These are phyloP conservation scores for Emergomyces orientalis DNA, from an alignment of 2,329 filamentous ascomycete genomes.

Conservation along the genomic window DNA sequence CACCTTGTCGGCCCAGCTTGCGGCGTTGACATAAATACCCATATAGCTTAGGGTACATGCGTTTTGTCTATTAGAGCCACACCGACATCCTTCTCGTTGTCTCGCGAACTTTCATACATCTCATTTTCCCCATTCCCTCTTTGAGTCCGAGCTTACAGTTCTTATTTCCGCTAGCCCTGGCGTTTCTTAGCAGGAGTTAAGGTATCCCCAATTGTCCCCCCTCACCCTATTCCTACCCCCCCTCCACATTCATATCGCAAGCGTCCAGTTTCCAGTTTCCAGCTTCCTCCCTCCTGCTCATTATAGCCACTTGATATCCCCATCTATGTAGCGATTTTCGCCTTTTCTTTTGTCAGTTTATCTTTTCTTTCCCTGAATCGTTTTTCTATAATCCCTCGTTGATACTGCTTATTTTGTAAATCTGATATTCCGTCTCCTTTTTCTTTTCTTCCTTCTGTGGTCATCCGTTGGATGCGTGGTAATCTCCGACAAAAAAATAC, in stretches of 20 bases:
- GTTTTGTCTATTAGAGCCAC: neutral
- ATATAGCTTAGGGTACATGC: neutral
- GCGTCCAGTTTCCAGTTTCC: neutral
- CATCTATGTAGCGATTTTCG: neutral
- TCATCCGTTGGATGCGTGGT: neutral
- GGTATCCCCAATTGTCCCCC: neutral
- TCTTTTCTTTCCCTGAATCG: neutral
- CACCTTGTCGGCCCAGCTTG: slow-evolving; percentile 57
- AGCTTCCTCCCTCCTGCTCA: neutral
- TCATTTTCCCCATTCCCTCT: too few relatives aligned
- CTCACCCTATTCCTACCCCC: neutral
- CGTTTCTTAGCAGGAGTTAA: neutral
- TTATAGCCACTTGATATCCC: neutral
- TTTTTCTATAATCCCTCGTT: neutral
- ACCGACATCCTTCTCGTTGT: neutral
- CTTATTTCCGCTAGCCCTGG: neutral
- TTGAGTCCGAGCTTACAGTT: neutral
- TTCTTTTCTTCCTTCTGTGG: neutral
- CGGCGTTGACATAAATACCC: slow-evolving; percentile 18
- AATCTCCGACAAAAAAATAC: neutral
- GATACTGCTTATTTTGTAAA: neutral
- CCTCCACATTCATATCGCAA: neutral
- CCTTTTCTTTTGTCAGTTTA: neutral
- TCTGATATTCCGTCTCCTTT: neutral
- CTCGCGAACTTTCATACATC: neutral